Conservation (phyloP, 1,284 basidiomycete species). For the Malassezia globosa region DNA sequence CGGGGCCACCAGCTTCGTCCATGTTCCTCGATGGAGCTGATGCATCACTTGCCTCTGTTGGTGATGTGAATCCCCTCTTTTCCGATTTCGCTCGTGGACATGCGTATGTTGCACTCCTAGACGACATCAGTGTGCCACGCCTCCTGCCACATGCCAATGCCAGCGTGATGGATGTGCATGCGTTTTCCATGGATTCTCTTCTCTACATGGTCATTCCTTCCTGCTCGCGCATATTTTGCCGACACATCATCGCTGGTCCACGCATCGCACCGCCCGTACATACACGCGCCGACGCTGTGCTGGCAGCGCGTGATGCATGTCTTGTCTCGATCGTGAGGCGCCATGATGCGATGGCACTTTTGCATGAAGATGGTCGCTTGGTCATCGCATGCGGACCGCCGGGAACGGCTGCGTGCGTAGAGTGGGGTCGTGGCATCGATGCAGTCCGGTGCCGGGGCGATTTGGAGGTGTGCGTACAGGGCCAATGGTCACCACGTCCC, state of each 20-base stretch:
- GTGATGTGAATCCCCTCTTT: constrained; percentile 17
- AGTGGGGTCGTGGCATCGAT: background rate
- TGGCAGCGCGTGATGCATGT: background rate
- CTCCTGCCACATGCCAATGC: background rate
- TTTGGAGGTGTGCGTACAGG: background rate
- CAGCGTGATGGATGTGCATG: background rate
- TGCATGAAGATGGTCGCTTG: background rate
- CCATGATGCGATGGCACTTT: background rate
- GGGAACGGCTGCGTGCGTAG: background rate
- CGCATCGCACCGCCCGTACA: no score
- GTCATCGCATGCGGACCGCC: constrained; percentile 1
- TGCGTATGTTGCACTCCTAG: constrained; percentile 26
- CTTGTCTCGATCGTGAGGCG: background rate
- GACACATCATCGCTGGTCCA: background rate
- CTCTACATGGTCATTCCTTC: background rate
- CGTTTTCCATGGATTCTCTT: background rate
- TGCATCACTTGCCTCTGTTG: no score
- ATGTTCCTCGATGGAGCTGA: no score
- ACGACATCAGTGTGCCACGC: constrained; percentile 22
- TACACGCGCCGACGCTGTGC: background rate
- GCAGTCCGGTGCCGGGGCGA: background rate
- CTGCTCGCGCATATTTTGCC: background rate
- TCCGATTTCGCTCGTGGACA: constrained; percentile 29
- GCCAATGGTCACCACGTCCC: background rate
- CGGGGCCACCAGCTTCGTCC: no score